Conservation (phyloP, 1,284 basidiomycete species). For the Pterula multifida region DNA sequence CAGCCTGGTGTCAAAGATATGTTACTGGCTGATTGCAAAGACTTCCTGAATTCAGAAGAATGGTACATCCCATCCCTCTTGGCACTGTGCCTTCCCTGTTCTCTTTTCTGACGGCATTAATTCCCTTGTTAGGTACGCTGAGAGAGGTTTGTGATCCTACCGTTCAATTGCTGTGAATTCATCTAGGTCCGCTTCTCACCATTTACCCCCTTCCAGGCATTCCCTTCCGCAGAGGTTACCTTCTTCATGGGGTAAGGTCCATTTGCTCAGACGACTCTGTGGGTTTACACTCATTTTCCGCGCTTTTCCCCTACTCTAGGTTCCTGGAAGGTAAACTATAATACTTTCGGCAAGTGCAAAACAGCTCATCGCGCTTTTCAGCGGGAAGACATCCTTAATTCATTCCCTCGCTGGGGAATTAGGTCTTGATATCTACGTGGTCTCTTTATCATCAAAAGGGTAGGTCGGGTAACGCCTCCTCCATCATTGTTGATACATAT, state of each 20-base stretch:
- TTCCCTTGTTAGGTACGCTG: slow-evolving; percentile 54
- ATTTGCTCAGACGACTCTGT: neutral
- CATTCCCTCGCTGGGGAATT: slow-evolving; percentile 80
- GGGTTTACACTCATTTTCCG: neutral
- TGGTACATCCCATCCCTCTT: too few relatives aligned
- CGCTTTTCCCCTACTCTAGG: neutral
- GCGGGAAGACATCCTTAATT: slow-evolving; percentile 75
- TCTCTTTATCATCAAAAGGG: slow-evolving; percentile 77
- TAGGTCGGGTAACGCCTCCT: slow-evolving; percentile 20
- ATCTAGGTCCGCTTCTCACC: slow-evolving; percentile 10
- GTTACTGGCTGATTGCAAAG: slow-evolving; percentile 73
- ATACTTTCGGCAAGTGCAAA: slow-evolving; percentile 8
- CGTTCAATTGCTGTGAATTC: slow-evolving; percentile 4
- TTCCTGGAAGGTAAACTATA: slow-evolving; percentile 60
- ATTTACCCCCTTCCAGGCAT: slow-evolving; percentile 38
- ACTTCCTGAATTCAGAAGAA: slow-evolving; percentile 72
- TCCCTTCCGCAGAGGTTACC: slow-evolving; percentile 76
- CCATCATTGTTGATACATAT: slow-evolving; percentile 6
- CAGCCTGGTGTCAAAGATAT: slow-evolving; percentile 80
- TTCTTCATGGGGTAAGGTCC: slow-evolving; percentile 55
- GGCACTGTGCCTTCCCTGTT: too few relatives aligned
- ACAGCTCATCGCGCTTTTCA: slow-evolving; percentile 18
- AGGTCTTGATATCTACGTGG: slow-evolving; percentile 79
- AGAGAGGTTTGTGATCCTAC: slow-evolving; percentile 44
- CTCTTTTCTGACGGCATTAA: slow-evolving; percentile 6